Base-by-base conservation (phyloP, 306 rosid genomes). In the Alnus rubra region DNA sequence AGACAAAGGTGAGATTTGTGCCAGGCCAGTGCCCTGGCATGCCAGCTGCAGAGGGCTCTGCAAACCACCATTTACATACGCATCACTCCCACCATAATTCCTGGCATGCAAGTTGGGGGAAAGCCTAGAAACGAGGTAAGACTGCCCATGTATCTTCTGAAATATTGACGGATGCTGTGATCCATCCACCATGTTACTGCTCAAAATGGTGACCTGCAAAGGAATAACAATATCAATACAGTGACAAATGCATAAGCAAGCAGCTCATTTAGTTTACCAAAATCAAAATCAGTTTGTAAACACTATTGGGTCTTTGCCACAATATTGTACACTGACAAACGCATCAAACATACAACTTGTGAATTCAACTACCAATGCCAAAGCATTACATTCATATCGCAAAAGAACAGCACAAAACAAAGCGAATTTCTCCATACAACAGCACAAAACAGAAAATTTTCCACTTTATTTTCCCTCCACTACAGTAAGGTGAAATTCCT, bases 81-180 rank as follows among this genome's bases (percentile, higher is more conserved):
- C 52, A 55, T 80, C 82, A 69, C 74, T 56, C 1, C 62, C 49
- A 9, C 86, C 76, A 74, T 83, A 74, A 31, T 80, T 89, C 73
- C 85, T 76, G 56, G 82, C 42, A 37, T 76, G 69, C 14, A 76
- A 7, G 74, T 81, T 80, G 52, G 92, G 80, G 78, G 91, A 82
- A 73, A 90, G 88, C 86, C 90, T 90, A 71, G 94, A 90, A 62
- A 79, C 69, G 80, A 92, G 91, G 78, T 74, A 77, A 54, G 97
- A 90, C 69, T 88, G 88, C 65, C 92, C 93, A 30, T 84, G 88
- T 70, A 92, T 69, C 89, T 94, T 92, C 87, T 88, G 97, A 84
- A 83, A 86, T 74, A 89, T 82, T 3, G 92, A 90, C 75, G 93
- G 97, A 83, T 88, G 79, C 69, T 82, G 85, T 1, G 72, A 79